phyloP scores from a whole-genome alignment of 768 basidiomycete genomes.

The Amanita pseudoporphyria region DNA sequence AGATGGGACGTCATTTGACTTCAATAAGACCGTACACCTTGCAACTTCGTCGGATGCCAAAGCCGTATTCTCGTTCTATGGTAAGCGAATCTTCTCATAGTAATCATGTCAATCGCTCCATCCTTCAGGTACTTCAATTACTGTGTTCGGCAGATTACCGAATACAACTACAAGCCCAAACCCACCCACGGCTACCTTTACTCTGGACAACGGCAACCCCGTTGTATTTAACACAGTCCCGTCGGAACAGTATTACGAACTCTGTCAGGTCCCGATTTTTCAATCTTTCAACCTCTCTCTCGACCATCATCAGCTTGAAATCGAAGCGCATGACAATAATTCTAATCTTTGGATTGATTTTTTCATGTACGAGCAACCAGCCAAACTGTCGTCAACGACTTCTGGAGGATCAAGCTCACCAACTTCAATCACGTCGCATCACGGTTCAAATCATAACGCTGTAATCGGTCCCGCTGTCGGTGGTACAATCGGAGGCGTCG shows the following conservation, averaged over 20 bases:
- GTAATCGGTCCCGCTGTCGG: not conserved
- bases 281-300: not conserved
- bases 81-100: not conserved
- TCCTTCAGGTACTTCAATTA: not conserved
- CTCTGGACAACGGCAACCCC: not conserved
- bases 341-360: not conserved
- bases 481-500: not conserved
- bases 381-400: not conserved
- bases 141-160: not conserved
- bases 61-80: not conserved
- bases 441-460: not conserved
- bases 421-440: not conserved
- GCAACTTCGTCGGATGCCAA: not conserved
- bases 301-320: not conserved
- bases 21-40: not conserved
- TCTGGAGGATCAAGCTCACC: not conserved
- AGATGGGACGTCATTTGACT: not conserved
- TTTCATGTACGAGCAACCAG: not conserved
- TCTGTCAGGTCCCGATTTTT: not conserved
- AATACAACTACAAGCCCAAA: not conserved
- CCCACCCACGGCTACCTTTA: not conserved
- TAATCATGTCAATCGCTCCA: not conserved
- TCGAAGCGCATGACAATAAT: not conserved
- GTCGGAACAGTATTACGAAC: not conserved
- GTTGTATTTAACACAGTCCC: not conserved